Conservation (phyloP, 306 rosid species). For the Pueraria montana region DNA sequence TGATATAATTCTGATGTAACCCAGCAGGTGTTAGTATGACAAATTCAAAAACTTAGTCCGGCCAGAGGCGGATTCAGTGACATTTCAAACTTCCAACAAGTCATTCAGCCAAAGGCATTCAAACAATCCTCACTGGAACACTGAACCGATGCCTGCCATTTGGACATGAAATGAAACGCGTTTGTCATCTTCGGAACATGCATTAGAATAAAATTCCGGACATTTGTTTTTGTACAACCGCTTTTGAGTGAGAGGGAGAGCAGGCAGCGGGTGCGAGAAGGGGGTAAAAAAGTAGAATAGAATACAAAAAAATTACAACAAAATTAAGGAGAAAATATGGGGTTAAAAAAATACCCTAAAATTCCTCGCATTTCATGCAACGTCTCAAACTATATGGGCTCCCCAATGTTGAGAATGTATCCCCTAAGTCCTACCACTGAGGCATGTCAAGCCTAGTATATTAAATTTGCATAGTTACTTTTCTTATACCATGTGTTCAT, state of each 20-base stretch:
- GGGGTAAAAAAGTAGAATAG: too few relatives aligned
- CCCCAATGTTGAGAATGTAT: not conserved
- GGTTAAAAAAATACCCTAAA: not conserved
- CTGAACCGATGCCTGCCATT: constrained; percentile 16
- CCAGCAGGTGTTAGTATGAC: too few relatives aligned
- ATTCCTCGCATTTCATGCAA: not conserved
- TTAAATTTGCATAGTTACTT: not conserved
- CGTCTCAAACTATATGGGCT: not conserved
- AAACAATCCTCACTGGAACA: not conserved
- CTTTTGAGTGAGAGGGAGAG: not conserved
- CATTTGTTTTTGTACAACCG: not conserved
- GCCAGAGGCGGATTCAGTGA: not conserved
- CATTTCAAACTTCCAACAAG: not conserved
- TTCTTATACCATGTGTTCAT: too few relatives aligned
- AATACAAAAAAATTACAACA: too few relatives aligned
- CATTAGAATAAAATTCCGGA: not conserved
- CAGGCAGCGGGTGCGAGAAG: too few relatives aligned
- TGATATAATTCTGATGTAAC: too few relatives aligned
- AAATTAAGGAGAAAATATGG: not conserved
- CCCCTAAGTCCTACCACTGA: not conserved
- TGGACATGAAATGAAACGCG: constrained; percentile 10
- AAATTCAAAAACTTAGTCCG: too few relatives aligned
- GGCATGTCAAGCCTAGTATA: not conserved
- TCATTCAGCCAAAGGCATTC: not conserved
- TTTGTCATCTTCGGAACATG: not conserved